Evolutionary conservation across 495 filamentous ascomycete species (phyloP).

Genomic region (Trichodelitschia bisporula): DNA sequence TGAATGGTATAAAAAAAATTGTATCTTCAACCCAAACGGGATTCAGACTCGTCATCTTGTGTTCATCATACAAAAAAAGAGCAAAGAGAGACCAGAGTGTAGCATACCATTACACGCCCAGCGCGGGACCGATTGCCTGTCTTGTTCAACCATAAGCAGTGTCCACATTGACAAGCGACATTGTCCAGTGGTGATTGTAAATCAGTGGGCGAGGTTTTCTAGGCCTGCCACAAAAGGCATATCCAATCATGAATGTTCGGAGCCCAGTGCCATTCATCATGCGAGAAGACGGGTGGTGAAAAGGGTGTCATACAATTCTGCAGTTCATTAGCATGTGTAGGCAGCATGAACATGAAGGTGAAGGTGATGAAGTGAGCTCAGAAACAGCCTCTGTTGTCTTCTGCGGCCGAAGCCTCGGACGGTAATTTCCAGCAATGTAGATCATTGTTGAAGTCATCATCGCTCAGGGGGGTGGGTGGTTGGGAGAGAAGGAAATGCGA

Average conservation of each 20-base stretch:
- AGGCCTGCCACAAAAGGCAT: constrained; percentile 95
- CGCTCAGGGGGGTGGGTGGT: too few species aligned
- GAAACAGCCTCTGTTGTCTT: constrained; percentile 77
- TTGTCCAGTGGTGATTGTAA: too few species aligned
- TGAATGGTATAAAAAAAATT: not conserved
- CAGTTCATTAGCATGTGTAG: too few species aligned
- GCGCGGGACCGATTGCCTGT: too few species aligned
- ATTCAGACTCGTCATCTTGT: not conserved
- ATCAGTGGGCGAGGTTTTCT: constrained; percentile 99
- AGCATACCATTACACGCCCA: too few species aligned
- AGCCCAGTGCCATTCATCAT: constrained; percentile 99
- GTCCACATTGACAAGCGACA: too few species aligned
- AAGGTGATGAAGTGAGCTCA: constrained; percentile 29
- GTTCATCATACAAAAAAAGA: not conserved
- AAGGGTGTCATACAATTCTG: too few species aligned
- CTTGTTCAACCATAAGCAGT: too few species aligned
- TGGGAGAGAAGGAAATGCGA: too few species aligned
- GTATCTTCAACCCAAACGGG: not conserved
- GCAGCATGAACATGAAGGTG: too few species aligned
- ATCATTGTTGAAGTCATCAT: not conserved
- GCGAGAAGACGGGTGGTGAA: constrained; percentile 5
- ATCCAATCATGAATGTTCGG: constrained; percentile 75
- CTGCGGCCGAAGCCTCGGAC: constrained; percentile 63
- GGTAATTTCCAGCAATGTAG: constrained; percentile 99
- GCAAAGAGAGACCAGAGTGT: too few species aligned